Base-by-base conservation (phyloP, 768 basidiomycete genomes). In the Hirschioporus abietinus region DNA sequence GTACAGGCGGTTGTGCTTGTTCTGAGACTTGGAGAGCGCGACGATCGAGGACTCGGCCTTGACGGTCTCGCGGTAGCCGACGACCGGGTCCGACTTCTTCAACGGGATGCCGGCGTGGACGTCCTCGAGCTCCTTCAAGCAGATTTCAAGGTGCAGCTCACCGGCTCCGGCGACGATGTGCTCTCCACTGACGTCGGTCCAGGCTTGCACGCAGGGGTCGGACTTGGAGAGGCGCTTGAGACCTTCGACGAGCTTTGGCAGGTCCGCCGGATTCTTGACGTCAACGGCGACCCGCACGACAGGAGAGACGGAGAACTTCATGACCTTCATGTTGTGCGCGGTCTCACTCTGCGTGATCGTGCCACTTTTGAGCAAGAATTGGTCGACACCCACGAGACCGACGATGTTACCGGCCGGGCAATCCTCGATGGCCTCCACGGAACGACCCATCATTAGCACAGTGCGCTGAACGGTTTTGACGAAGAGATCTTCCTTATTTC, bases 301-400 rank as follows among this genome's bases (percentile, higher is more conserved):
- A 66, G 83, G 83, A 52, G 81, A 83, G 72, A 83, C 82, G 73
- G 80, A 82, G 81, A 83, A 82, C 77, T 82, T 83, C 83, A 84
- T 83, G 77, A 83, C 82, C 74, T 78, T 78, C 79, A 84, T 81
- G 81, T 84, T 84, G 80, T 84, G 83, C 66, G 83, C 82, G 26
- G 80, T 81, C 75, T 84, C 83, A 61, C 80, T 81, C 70, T 81
- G 80, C 65, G 83, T 84, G 72, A 84, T 77, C 67, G 83, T 84
- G 72, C 83, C 83, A 42, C 75, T 78, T 77, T 84, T 84, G 78
- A 84, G 82, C 73, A 84, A 74, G 82, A 84, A 84, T 75, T 84
- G 82, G 73, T 84, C 83, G 69, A 84, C 78, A 77, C 83, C 83
- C 76, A 82, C 82, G 66, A 84, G 78, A 78, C 82, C 82, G 74